A percentile compares a stretch with the other conserved stretches of the same genome.
phyloP scores from a whole-genome alignment of 2,329 filamentous ascomycete species.

The Diaporthe sp. region DNA sequence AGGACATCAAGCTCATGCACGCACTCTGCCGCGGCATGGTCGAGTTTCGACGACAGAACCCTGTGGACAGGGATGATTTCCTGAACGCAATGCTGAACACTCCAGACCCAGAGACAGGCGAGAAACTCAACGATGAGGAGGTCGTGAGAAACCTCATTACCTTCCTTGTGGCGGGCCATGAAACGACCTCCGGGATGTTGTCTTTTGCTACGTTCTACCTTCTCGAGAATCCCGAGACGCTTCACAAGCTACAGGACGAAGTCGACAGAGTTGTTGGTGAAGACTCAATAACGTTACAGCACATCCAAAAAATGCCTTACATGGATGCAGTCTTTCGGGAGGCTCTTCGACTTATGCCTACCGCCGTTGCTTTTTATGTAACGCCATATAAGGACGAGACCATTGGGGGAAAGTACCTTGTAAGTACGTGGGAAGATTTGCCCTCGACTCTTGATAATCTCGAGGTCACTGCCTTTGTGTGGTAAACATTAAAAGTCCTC shows the following conservation, averaged over 20 bases:
- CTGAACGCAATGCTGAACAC: conserved; percentile 42
- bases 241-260: conserved; percentile 41
- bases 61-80: conserved; percentile 40
- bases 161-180: conserved; percentile 43
- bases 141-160: conserved; percentile 41
- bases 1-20: not conserved
- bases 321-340: conserved; percentile 56
- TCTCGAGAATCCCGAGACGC: conserved; percentile 39
- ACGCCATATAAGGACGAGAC: conserved; percentile 54
- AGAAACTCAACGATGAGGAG: conserved; percentile 41
- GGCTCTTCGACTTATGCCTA: conserved; percentile 63
- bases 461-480: not conserved
- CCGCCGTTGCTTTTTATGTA: conserved; percentile 62
- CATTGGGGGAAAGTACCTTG: conserved; percentile 65
- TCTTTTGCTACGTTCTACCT: conserved; percentile 41
- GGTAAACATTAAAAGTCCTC: not conserved
- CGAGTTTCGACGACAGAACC: not conserved
- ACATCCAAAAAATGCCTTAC: conserved; percentile 41
- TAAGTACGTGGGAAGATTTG: conserved; percentile 45
- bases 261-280: conserved; percentile 42
- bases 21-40: not conserved
- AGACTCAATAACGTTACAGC: conserved; percentile 35
- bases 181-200: conserved; percentile 42
- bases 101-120: conserved; percentile 42
- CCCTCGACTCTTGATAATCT: not conserved